Conservation (phyloP, 176 grass and related monocot species). For the Musa acuminata region DNA sequence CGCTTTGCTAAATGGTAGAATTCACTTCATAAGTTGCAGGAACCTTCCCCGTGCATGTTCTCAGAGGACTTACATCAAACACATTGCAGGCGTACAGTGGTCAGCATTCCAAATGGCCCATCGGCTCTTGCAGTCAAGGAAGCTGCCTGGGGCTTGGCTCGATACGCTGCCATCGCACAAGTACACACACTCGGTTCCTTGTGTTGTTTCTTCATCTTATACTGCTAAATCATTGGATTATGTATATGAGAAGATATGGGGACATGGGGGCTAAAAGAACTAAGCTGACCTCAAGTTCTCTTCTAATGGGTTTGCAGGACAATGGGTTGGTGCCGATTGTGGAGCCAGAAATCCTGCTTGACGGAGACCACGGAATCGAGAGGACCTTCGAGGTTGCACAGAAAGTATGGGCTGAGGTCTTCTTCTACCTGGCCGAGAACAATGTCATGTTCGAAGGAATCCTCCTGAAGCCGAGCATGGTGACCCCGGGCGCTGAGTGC, state of each 20-base stretch:
- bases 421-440: slow-evolving; percentile 91
- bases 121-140: slow-evolving; percentile 92
- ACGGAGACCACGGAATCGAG: slow-evolving; percentile 76
- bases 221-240: background rate
- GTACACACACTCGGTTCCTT: slow-evolving; percentile 19
- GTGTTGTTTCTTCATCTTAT: background rate
- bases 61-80: slow-evolving; percentile 8
- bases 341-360: slow-evolving; percentile 90
- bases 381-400: slow-evolving; percentile 81
- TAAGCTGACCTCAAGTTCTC: background rate
- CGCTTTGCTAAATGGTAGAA: slow-evolving; percentile 97
- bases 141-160: slow-evolving; percentile 93
- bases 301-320: slow-evolving; percentile 34
- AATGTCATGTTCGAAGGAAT: slow-evolving; percentile 87
- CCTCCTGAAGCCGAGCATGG: slow-evolving; percentile 98
- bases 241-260: background rate
- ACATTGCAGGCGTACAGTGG: slow-evolving; percentile 72
- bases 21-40: background rate
- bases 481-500: slow-evolving; percentile 85
- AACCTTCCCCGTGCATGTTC: background rate
- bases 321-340: slow-evolving; percentile 97
- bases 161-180: slow-evolving; percentile 92
- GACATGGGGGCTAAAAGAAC: too few relatives aligned
- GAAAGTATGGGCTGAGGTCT: slow-evolving; percentile 85
- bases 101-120: slow-evolving; percentile 95